phyloP scores from a whole-genome alignment of 306 rosid species.

The Vigna trinervia region DNA sequence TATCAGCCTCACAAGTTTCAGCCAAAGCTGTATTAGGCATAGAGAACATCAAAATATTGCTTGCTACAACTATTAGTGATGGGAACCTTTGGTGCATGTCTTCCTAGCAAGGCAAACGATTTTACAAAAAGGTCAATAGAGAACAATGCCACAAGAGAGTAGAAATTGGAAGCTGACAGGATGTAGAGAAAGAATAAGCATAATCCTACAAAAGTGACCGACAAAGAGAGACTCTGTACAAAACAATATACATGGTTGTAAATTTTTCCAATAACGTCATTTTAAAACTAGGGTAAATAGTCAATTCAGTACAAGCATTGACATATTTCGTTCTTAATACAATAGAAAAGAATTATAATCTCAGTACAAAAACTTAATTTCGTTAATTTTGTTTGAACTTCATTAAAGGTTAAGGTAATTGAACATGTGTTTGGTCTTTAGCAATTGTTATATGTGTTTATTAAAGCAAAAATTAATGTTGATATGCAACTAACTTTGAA shows the following conservation, averaged over 20 bases:
- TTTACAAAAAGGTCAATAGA: constrained; percentile 34
- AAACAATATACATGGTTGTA: background rate
- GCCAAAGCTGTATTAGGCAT: constrained; percentile 79
- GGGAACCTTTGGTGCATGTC: constrained; percentile 52
- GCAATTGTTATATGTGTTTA: too few relatives aligned
- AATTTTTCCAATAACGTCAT: constrained; percentile 18
- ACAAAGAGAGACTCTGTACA: background rate
- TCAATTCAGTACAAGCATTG: too few relatives aligned
- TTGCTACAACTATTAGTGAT: constrained; percentile 54
- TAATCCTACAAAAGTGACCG: background rate
- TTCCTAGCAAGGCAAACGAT: constrained; percentile 55
- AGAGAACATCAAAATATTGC: constrained; percentile 68
- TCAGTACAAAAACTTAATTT: too few relatives aligned
- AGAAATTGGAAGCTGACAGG: constrained; percentile 3
- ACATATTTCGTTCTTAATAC: too few relatives aligned
- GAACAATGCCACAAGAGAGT: background rate
- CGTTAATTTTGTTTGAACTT: too few relatives aligned
- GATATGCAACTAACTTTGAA: too few relatives aligned
- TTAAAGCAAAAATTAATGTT: too few relatives aligned
- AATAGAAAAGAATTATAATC: too few relatives aligned
- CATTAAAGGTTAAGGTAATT: too few relatives aligned
- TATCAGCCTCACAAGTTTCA: constrained; percentile 84
- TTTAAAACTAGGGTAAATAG: background rate
- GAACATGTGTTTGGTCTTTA: too few relatives aligned
- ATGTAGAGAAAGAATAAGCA: background rate